Evolutionary conservation across 2,329 filamentous ascomycete genomes (phyloP).

Genomic region (Colletotrichum horii): DNA sequence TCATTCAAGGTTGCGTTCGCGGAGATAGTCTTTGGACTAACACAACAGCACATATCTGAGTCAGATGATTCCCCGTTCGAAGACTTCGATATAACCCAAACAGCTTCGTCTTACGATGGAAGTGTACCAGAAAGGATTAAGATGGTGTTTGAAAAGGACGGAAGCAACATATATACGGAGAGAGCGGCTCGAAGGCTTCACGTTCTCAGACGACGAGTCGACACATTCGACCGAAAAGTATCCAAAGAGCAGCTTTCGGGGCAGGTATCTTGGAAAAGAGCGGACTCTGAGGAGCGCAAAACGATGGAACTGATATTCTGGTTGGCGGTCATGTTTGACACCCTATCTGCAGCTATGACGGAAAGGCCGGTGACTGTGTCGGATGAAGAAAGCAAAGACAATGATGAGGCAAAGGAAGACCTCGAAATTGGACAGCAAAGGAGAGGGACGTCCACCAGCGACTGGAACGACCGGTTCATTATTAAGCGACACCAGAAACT

Average conservation of each 20-base stretch:
- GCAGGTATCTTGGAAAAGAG: background rate
- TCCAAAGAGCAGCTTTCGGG: rapidly evolving
- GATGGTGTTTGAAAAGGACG: slow-evolving; percentile 27
- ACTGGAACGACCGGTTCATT: slow-evolving; percentile 39
- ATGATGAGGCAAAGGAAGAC: background rate
- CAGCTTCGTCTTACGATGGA: background rate
- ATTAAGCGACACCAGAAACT: slow-evolving; percentile 35
- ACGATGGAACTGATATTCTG: slow-evolving; percentile 62
- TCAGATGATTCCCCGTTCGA: background rate
- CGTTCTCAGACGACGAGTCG: slow-evolving; percentile 38
- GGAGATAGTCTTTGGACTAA: slow-evolving; percentile 41
- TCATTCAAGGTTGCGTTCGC: slow-evolving; percentile 42
- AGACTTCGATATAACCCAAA: background rate
- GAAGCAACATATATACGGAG: slow-evolving; percentile 39
- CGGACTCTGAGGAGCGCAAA: slow-evolving; percentile 31
- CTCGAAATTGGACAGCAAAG: slow-evolving; percentile 14
- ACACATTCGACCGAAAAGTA: slow-evolving; percentile 12
- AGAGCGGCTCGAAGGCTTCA: slow-evolving; percentile 43
- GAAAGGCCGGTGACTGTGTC: slow-evolving; percentile 38
- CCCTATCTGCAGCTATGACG: slow-evolving; percentile 58
- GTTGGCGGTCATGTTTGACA: slow-evolving; percentile 65
- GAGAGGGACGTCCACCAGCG: slow-evolving; percentile 3
- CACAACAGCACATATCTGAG: slow-evolving; percentile 32
- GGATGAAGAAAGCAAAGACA: slow-evolving; percentile 43
- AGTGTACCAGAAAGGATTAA: background rate